phyloP scores from a whole-genome alignment of 805 yeast genomes.

The Saccharomycopsis lassenensis region DNA sequence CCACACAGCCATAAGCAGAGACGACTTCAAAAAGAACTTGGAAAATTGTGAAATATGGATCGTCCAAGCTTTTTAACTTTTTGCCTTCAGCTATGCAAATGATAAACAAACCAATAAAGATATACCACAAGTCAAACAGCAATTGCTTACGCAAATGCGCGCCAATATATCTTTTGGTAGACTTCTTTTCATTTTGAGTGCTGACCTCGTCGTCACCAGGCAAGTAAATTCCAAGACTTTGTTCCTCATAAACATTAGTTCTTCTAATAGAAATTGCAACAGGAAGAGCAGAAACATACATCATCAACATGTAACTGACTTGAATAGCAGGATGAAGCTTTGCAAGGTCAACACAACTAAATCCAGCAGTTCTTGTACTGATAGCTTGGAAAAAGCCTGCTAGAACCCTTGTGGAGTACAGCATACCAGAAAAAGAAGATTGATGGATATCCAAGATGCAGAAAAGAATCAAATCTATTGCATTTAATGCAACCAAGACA shows the following conservation, averaged over 20 bases:
- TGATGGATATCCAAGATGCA: slow-evolving; percentile 63
- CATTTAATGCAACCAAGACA: slow-evolving; percentile 62
- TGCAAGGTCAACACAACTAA: slow-evolving; percentile 59
- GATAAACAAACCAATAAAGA: slow-evolving; percentile 74
- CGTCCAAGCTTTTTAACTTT: slow-evolving; percentile 35
- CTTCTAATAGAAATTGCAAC: slow-evolving; percentile 92
- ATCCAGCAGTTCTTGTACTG: slow-evolving; percentile 91
- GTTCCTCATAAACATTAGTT: slow-evolving; percentile 97
- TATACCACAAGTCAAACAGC: slow-evolving; percentile 91
- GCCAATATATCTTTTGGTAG: slow-evolving; percentile 57
- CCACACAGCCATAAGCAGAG: slow-evolving; percentile 95
- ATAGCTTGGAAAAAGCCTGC: slow-evolving; percentile 87
- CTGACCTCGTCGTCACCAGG: slow-evolving; percentile 19
- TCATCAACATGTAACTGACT: slow-evolving; percentile 90
- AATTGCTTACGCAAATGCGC: slow-evolving; percentile 85
- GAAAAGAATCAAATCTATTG: slow-evolving; percentile 70
- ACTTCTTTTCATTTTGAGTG: slow-evolving; percentile 17
- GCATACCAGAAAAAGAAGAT: slow-evolving; percentile 38
- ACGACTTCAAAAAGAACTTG: slow-evolving; percentile 75
- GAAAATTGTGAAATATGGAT: slow-evolving; percentile 53
- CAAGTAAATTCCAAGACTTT: slow-evolving; percentile 79
- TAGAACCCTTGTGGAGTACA: slow-evolving; percentile 59
- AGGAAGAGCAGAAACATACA: slow-evolving; percentile 96
- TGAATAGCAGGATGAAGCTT: slow-evolving; percentile 81
- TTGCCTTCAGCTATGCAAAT: slow-evolving; percentile 79